Percentiles rank a stretch among this genome's conserved stretches.
Conservation (phyloP, 345 rosid genomes). For the Lepidium aucheri region DNA sequence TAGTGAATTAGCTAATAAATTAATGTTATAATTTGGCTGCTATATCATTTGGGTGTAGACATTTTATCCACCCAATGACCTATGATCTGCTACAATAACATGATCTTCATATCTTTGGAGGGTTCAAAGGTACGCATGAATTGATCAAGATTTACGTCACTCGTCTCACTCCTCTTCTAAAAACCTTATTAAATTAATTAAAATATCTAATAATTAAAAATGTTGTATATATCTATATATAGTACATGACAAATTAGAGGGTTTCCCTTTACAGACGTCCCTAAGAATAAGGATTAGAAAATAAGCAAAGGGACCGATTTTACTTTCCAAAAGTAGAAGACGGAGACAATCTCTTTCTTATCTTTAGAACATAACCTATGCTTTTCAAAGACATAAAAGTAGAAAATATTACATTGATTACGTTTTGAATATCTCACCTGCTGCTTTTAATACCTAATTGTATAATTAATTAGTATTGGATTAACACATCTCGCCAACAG, state of each 20-base stretch:
- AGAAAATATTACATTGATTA: conserved; percentile 2
- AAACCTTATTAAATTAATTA: background rate
- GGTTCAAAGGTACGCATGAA: background rate
- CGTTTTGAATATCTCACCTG: conserved; percentile 10
- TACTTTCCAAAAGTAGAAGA: conserved; percentile 18
- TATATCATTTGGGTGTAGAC: no score
- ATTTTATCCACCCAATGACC: background rate
- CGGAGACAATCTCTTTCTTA: background rate
- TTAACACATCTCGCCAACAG: background rate
- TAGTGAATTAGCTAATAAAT: no score
- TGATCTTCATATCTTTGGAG: background rate
- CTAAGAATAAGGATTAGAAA: background rate
- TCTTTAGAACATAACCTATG: background rate
- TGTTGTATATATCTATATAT: background rate
- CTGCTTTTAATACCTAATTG: conserved; percentile 16
- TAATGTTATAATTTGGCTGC: no score
- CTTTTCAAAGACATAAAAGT: background rate
- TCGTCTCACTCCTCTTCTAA: background rate
- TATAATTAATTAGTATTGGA: background rate
- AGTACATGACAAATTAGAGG: conserved; percentile 2
- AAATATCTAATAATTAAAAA: background rate
- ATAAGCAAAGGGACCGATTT: background rate
- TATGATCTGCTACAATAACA: background rate
- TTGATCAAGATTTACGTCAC: background rate
- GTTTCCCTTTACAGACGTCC: conserved; percentile 11